A percentile compares a stretch with the other conserved stretches of the same genome.
phyloP scores from a whole-genome alignment of 495 filamentous ascomycete genomes.

The Trichodelitschia bisporula region DNA sequence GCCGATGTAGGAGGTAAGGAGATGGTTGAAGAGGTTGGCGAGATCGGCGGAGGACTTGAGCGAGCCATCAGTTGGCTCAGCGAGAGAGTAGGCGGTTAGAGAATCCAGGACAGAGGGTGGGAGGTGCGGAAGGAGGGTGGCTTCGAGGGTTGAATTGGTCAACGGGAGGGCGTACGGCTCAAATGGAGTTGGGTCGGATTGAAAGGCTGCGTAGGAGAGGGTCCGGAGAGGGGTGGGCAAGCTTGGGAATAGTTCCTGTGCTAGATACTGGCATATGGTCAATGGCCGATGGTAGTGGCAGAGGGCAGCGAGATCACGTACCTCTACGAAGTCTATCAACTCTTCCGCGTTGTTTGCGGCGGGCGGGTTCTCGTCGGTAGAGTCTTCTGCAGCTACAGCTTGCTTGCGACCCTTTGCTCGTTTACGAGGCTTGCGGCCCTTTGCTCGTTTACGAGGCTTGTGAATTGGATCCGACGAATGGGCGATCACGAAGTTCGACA shows the following conservation, averaged over 20 bases:
- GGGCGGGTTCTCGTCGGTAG: slow-evolving; percentile 3
- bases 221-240: slow-evolving; percentile 34
- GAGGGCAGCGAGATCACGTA: slow-evolving; percentile 6
- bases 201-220: slow-evolving; percentile 32
- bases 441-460: slow-evolving; percentile 21
- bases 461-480: slow-evolving; percentile 19
- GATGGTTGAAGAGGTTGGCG: slow-evolving; percentile 27
- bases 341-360: slow-evolving; percentile 30
- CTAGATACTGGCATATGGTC: slow-evolving; percentile 61
- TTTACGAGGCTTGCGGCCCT: slow-evolving; percentile 18
- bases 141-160: slow-evolving; percentile 20
- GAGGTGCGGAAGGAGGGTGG: too few relatives aligned
- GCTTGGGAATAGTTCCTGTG: slow-evolving; percentile 35
- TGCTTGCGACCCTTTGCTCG: slow-evolving; percentile 18
- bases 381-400: slow-evolving; percentile 15
- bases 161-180: too few relatives aligned
- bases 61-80: slow-evolving; percentile 23
- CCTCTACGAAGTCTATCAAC: slow-evolving; percentile 47
- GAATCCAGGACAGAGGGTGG: slow-evolving; percentile 30
- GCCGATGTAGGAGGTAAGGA: slow-evolving; percentile 34
- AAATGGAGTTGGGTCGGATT: too few relatives aligned
- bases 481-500: slow-evolving; percentile 32
- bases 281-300: background rate
- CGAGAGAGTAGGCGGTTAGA: slow-evolving; percentile 33
- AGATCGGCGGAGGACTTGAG: slow-evolving; percentile 11